A percentile compares a stretch with the other conserved stretches of the same genome.
These are phyloP conservation scores for Leishmania martiniquensis DNA, from an alignment of 208 protist species.

Conservation along the genomic window DNA sequence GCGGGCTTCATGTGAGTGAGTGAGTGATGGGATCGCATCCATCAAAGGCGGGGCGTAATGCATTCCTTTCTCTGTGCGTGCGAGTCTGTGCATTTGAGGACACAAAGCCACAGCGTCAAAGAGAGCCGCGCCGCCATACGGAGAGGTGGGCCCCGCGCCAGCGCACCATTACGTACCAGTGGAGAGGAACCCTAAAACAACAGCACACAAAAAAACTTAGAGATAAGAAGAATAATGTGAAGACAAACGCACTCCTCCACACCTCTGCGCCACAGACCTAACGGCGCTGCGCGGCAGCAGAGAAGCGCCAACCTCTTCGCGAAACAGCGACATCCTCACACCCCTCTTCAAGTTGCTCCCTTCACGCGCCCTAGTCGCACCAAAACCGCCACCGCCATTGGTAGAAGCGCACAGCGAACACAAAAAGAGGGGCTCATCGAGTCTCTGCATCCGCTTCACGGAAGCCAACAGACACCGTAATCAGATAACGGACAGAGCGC, in stretches of 20 bases:
- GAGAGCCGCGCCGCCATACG: background rate
- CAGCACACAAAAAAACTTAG: background rate
- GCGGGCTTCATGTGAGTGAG: background rate
- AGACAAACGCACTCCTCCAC: background rate
- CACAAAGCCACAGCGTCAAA: background rate
- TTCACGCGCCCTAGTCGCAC: too few species aligned
- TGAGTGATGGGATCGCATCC: background rate
- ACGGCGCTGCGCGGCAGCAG: background rate
- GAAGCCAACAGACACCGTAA: too few species aligned
- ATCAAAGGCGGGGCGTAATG: background rate
- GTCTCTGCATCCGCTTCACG: too few species aligned
- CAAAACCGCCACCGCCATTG: too few species aligned
- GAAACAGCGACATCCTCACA: too few species aligned
- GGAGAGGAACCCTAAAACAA: background rate
- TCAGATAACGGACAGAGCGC: too few species aligned
- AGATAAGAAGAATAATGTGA: constrained; percentile 8
- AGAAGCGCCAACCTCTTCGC: background rate
- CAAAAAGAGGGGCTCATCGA: too few species aligned
- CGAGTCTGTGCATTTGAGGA: background rate
- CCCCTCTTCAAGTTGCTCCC: too few species aligned
- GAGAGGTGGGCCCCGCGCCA: background rate
- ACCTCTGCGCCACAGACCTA: background rate
- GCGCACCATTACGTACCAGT: background rate
- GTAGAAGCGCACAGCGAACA: too few species aligned
- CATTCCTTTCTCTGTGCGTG: background rate